Evolutionary conservation across 176 grass and related monocot species (phyloP).

Genomic region (Musa beccarii): DNA sequence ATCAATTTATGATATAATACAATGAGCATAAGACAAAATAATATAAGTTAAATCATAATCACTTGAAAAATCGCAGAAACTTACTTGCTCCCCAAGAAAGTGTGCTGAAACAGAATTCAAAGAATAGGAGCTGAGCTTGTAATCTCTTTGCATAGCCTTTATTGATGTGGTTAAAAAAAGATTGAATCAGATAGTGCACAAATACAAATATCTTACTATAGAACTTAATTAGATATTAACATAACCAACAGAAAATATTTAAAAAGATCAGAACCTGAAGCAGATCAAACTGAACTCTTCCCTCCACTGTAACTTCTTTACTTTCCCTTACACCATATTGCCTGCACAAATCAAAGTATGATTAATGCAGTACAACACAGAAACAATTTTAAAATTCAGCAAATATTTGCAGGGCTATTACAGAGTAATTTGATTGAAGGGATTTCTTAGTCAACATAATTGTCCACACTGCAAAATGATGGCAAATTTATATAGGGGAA

Average conservation of each 20-base stretch:
- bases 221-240: background rate
- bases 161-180: background rate
- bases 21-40: background rate
- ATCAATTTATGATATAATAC: no score
- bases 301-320: constrained; percentile 93
- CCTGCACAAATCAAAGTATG: constrained; percentile 33
- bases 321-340: constrained; percentile 91
- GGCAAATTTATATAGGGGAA: no score
- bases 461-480: no score
- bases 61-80: constrained; percentile 24
- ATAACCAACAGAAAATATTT: background rate
- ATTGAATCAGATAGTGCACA: no score
- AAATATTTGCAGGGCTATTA: background rate
- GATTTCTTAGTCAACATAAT: background rate
- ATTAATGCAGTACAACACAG: background rate
- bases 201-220: no score
- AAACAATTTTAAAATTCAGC: background rate
- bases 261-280: constrained; percentile 57
- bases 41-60: constrained; percentile 3
- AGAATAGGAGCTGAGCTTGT: constrained; percentile 98
- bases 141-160: constrained; percentile 90
- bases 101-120: constrained; percentile 96
- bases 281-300: constrained; percentile 97
- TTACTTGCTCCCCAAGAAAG: constrained; percentile 94
- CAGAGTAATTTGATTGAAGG: background rate